Evolutionary conservation across 805 yeast genomes (phyloP), one percentile per base, ranked within the genome.

Genomic region (Candida endomychidarum): DNA sequence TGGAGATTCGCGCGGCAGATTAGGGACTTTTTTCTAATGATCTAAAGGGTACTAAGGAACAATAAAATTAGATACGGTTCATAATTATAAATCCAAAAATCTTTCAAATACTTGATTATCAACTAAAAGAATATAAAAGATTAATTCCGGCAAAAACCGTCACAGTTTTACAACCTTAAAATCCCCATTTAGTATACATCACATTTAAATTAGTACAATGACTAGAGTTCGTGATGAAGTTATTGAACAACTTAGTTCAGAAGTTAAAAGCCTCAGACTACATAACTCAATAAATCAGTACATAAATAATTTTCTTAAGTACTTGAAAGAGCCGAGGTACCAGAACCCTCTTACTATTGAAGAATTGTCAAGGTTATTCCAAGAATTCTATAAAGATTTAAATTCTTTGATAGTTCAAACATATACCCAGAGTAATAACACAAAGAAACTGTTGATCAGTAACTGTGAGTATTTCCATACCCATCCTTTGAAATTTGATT

Each of bases 291-390:
- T 39, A 3, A 34, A 21, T 14, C 37, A 26, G 22, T 41, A 42
- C 12, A 26, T 45, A 10, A 28, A 38, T 10, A 41, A 41, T 5
- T 48, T 48, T 27, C 20, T 63, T 22, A 57, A 54, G 40, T 67
- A 67, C 40, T 54, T 69, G 40, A 64, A 64, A 45, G 74, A 68
- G 43, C 74, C 74, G 8, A 56, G 74, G 18, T 69, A 61, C 44
- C 73, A 63, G 50, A 52, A 64, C 27, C 74, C 74, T 5, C 52
- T 69, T 17, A 56, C 68, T 8, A 51, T 67, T 16, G 35, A 42
- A 15, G 73, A 69, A 47, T 51, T 69, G 25, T 56, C 66, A 9
- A 30, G 41, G 15, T 50, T 69, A 30, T 69, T 69, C 46, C 51
- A 53, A 25, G 49, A 51, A 14, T 69, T 67, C 46, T 65, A 64